Evolutionary conservation across 768 basidiomycete species (phyloP), one percentile per base, ranked within the genome.

Genomic region (Rhizopogon vesiculosus): DNA sequence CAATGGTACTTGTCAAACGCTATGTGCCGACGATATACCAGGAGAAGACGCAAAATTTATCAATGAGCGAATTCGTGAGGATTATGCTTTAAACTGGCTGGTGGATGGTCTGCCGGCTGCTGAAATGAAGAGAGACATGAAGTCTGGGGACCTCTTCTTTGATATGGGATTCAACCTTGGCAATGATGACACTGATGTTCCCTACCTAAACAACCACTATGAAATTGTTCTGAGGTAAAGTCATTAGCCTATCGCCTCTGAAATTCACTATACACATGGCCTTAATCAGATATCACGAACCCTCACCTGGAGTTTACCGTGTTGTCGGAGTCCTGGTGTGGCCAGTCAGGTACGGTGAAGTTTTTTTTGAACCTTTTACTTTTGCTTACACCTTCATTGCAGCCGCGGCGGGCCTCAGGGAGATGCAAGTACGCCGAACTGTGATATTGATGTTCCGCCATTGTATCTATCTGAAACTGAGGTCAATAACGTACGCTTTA

Each of bases 141-240:
- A 87, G 62, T 91, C 83, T 3, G 81, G 84, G n/a, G 92, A 96
- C 40, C 65, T 87, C 13, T 98, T 96, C 72, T 93, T 88, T 64
- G 94, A 96, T 72, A 88, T 92, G 75, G 90, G 95, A 0, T 98
- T 98, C 75, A 93, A 93, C 64, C 77, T 98, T n/a, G 93, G 92
- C 3, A 72, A 77, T 61, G 78, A 91, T 61, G 85, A 90, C 51
- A 82, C 72, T 45, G 82, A 83, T 41, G 69, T 63, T 7, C 92
- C 93, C 6, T 84, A 82, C 13, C 71, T 98, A 54, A 88, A 98
- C 68, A 98, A 98, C 63, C 96, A 98, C 66, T 98, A 94, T 63
- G 89, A 94, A 62, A 86, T 93, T 54, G 83, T 89, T 43, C 67
- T 93, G 54, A 82, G 85, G 87, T 90, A 58, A 53, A 76, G 55